These are phyloP conservation scores for Solanum dulcamara DNA, from an alignment of 257 asterid species.

Conservation along the genomic window DNA sequence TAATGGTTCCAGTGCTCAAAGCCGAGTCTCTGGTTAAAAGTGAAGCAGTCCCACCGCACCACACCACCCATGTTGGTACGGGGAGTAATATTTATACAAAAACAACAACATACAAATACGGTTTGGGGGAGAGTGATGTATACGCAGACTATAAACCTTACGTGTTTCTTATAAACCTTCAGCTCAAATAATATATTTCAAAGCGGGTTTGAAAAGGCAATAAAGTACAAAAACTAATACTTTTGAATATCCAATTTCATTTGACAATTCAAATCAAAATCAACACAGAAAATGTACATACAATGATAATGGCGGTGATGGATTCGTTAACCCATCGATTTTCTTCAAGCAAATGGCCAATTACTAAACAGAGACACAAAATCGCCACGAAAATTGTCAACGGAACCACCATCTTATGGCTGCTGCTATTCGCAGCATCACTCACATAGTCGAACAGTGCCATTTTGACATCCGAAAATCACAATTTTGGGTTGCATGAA, in stretches of 20 bases:
- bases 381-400: conserved; percentile 27
- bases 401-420: conserved; percentile 20
- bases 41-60: too few species aligned
- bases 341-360: conserved; percentile 32
- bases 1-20: too few species aligned
- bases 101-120: neutral
- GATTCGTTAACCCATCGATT: conserved; percentile 43
- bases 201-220: neutral
- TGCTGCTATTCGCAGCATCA: neutral
- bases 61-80: too few species aligned
- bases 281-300: neutral
- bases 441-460: neutral
- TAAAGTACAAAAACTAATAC: neutral
- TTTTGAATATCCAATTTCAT: neutral
- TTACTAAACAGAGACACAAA: conserved; percentile 30
- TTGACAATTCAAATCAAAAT: neutral
- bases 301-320: conserved; percentile 28
- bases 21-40: too few species aligned
- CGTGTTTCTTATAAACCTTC: too few species aligned
- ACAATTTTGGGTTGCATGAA: too few species aligned
- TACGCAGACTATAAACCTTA: neutral
- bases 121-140: neutral
- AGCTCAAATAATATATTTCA: neutral
- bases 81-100: neutral
- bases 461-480: too few species aligned